A percentile compares a stretch with the other conserved stretches of the same genome.
These are phyloP conservation scores for Apiospora aurea DNA, from an alignment of 2,329 filamentous ascomycete genomes.

Conservation along the genomic window DNA sequence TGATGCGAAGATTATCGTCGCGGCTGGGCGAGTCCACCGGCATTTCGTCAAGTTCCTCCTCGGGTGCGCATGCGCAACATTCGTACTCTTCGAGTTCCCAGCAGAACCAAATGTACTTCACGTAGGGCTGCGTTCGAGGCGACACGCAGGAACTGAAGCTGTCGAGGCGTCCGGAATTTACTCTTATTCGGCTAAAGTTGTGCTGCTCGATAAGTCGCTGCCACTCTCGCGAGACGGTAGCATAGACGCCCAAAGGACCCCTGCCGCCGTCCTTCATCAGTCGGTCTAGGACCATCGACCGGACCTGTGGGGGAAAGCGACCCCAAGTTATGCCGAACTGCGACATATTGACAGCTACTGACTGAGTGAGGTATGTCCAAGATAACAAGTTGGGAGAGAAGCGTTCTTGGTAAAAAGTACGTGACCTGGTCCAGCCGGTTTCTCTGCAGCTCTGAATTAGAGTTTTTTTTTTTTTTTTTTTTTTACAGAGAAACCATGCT, in stretches of 20 bases:
- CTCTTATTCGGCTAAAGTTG: neutral
- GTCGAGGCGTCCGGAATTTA: neutral
- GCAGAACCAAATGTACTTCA: neutral
- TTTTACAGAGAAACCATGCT: no score
- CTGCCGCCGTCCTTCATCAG: neutral
- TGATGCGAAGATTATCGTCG: neutral
- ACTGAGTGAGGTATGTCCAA: no score
- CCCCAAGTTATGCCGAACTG: neutral
- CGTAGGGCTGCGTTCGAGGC: neutral
- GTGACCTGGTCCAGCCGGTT: no score
- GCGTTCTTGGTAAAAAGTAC: no score
- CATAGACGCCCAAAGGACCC: neutral
- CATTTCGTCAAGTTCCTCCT: neutral
- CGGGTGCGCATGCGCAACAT: neutral
- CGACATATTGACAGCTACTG: neutral
- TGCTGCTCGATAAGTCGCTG: neutral
- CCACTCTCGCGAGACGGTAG: slow-evolving; percentile 2
- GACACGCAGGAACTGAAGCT: neutral
- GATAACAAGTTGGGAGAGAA: no score
- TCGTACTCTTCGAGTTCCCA: neutral
- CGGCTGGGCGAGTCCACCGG: neutral
- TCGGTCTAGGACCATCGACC: neutral
- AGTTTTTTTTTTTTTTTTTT: no score
- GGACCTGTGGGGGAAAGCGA: neutral
- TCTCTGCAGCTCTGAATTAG: no score